Evolutionary conservation across 2,329 filamentous ascomycete genomes (phyloP), one percentile per base, ranked within the genome.

Genomic region (Triangularia setosa): DNA sequence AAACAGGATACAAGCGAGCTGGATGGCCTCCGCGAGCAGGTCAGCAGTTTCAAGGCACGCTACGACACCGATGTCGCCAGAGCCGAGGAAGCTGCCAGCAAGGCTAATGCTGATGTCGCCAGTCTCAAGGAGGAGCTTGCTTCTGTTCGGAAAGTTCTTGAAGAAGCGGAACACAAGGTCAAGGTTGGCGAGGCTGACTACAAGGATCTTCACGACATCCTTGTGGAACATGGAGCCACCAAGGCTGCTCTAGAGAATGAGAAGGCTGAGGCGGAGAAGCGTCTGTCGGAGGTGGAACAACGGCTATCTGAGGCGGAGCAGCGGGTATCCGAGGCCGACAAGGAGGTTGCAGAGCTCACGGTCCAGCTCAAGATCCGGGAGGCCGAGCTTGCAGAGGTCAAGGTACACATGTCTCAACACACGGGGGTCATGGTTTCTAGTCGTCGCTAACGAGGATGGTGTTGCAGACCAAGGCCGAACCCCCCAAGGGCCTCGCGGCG

Each of bases 331-430:
- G 79, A 79, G 24, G 77, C 81, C 40, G 80, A 84, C 72, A 77
- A 80, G 65, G 81, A 78, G 74, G 71, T 80, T 28, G 80, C 80
- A 62, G 80, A 84, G 69, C 72, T 83, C 71, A 79, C 83, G 69
- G 83, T 84, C 35, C 83, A 83, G 71, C 77, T 86, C 68, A 87
- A 84, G 77, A 83, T 88, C 60, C 87, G 85, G 78, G 85, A 88
- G 52, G 85, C 86, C 48, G 86, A 89, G 75, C 78, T 89, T 71
- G 84, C 81, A 16, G 86, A 88, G 74, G 84, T 81, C 63, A 84
- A 84, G 79, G 86, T 88, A 48, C 28, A 57, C 48, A 21, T 23
- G 35, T 24, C 28, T 21, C 4, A 60, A 59, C 40, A 59, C 40
- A 55, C 23, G 67, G 25, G 62, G 63, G 62, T 69, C 68, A 69